phyloP scores from a whole-genome alignment of 176 grass and related monocot species.

The Aegilops tauschii region DNA sequence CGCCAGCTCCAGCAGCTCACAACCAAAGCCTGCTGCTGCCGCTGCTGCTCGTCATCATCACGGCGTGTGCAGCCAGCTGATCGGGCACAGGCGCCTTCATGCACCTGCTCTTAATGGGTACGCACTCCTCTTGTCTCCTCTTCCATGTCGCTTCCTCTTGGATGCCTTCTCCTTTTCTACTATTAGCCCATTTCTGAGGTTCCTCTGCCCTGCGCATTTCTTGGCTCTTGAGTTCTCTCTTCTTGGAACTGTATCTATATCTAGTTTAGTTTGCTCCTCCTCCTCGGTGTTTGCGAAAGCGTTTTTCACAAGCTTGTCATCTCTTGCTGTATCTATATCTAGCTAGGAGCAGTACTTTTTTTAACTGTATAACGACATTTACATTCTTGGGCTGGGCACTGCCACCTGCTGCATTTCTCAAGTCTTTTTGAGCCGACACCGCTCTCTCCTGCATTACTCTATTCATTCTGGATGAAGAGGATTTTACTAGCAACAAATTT shows the following conservation, averaged over 20 bases:
- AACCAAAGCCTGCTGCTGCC: not conserved
- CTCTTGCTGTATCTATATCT: too few species aligned
- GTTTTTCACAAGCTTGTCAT: not conserved
- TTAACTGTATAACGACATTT: not conserved
- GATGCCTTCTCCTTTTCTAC: not conserved
- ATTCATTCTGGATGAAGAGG: not conserved
- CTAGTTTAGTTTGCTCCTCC: not conserved
- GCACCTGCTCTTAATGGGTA: slow-evolving; percentile 37
- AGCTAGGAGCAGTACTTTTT: too few species aligned
- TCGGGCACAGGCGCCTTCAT: not conserved
- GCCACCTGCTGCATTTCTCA: not conserved
- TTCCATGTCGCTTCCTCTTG: not conserved
- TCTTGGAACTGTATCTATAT: not conserved
- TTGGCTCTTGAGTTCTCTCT: slow-evolving; percentile 9
- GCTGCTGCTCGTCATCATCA: not conserved
- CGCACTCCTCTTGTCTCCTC: slow-evolving; percentile 8
- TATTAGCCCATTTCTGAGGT: not conserved
- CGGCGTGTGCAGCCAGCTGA: slow-evolving; percentile 15
- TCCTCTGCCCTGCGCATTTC: not conserved
- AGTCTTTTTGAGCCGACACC: too few species aligned
- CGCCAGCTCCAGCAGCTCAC: not conserved
- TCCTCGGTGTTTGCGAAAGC: slow-evolving; percentile 20
- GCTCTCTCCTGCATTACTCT: not conserved
- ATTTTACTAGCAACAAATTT: not conserved
- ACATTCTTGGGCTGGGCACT: not conserved